Percentiles rank a stretch among this genome's conserved stretches.
phyloP scores from a whole-genome alignment of 2,329 filamentous ascomycete genomes.

The Alternaria conjuncta region DNA sequence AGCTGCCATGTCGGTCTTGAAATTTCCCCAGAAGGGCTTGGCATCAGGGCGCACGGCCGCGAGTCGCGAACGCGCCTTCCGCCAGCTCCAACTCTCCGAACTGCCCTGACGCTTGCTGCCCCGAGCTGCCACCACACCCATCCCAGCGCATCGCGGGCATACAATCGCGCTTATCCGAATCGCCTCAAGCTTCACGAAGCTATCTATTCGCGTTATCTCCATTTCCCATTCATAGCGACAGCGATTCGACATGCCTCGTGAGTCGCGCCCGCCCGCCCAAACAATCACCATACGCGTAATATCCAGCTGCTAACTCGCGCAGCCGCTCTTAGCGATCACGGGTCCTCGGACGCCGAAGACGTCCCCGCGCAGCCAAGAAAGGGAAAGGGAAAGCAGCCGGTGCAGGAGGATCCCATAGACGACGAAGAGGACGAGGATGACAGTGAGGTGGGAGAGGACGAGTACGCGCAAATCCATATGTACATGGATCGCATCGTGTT shows the following conservation, averaged over 20 bases:
- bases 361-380: conserved; percentile 34
- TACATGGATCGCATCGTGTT: conserved; percentile 18
- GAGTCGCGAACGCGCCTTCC: conserved; percentile 21
- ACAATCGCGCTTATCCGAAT: conserved; percentile 16
- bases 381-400: conserved; percentile 10
- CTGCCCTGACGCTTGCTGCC: neutral
- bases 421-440: conserved; percentile 47
- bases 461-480: conserved; percentile 51
- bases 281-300: conserved; percentile 1
- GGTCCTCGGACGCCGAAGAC: conserved; percentile 42
- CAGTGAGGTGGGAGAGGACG: conserved; percentile 43
- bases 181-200: conserved; percentile 5
- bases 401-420: conserved; percentile 11
- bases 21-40: conserved; percentile 36
- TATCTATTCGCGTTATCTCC: neutral
- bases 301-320: conserved; percentile 21
- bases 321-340: conserved; percentile 52
- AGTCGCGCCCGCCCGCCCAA: conserved; percentile 22
- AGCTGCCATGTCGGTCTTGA: conserved; percentile 26
- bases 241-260: conserved; percentile 42
- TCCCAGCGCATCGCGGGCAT: conserved; percentile 1
- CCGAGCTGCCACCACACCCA: conserved; percentile 7
- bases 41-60: conserved; percentile 18
- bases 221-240: conserved; percentile 15
- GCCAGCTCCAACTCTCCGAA: conserved; percentile 10